These are phyloP conservation scores for Fonsecaea pedrosoi DNA, from an alignment of 2,329 filamentous ascomycete genomes.

Conservation along the genomic window DNA sequence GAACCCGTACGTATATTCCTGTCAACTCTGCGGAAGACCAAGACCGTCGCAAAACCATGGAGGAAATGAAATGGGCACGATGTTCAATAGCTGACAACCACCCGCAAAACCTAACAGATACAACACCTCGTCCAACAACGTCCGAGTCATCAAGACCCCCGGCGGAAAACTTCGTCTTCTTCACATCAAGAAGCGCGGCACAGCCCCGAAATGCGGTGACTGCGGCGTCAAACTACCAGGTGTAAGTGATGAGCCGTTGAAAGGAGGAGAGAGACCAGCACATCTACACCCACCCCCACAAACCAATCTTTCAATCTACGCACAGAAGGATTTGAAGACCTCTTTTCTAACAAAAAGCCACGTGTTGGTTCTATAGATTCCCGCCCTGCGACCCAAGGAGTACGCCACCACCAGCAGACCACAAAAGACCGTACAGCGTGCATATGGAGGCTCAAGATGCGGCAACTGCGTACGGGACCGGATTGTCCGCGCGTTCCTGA, in stretches of 20 bases:
- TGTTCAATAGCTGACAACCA: constrained; percentile 14
- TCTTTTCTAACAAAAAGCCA: not conserved
- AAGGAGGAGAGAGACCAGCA: constrained; percentile 5
- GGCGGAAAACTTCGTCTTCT: constrained; percentile 94
- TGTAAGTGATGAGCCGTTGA: constrained; percentile 69
- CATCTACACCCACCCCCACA: constrained; percentile 4
- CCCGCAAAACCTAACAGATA: constrained; percentile 65
- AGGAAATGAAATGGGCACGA: not conserved
- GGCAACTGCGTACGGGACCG: constrained; percentile 98
- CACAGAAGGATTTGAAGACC: not conserved
- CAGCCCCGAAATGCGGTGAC: constrained; percentile 98
- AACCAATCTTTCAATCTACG: not conserved
- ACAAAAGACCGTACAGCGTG: constrained; percentile 99
- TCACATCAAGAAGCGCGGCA: constrained; percentile 99
- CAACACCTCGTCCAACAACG: constrained; percentile 98
- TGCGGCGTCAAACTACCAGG: constrained; percentile 97
- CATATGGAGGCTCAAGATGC: constrained; percentile 98
- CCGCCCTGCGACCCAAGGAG: constrained; percentile 96
- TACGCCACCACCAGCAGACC: constrained; percentile 97
- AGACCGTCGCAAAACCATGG: not conserved
- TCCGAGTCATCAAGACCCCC: constrained; percentile 93
- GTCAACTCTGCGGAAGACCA: constrained; percentile 7
- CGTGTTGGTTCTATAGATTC: constrained; percentile 65
- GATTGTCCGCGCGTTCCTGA: constrained; percentile 96
- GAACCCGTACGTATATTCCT: constrained; percentile 71